These are phyloP conservation scores for Jaenimonas drosophilae DNA, from an alignment of 208 protist genomes.

Conservation along the genomic window DNA sequence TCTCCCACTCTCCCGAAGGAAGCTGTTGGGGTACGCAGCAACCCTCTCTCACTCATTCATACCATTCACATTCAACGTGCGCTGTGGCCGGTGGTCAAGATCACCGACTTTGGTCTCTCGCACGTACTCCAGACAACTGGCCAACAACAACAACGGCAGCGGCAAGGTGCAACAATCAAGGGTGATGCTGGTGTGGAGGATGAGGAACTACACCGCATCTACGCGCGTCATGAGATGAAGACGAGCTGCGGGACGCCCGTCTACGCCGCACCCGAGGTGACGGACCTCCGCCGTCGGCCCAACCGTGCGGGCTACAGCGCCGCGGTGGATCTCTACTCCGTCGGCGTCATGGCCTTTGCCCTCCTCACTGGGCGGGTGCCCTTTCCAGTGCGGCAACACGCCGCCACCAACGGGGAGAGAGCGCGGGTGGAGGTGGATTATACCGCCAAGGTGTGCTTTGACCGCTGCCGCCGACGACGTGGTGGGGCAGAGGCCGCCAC, in stretches of 20 bases:
- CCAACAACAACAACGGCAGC: background rate
- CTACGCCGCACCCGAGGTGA: conserved; percentile 62
- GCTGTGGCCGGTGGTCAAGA: conserved; percentile 49
- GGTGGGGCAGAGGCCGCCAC: background rate
- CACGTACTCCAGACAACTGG: conserved; percentile 13
- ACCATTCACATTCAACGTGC: conserved; percentile 30
- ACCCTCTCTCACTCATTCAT: conserved; percentile 34
- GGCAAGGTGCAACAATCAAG: background rate
- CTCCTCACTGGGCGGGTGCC: conserved; percentile 33
- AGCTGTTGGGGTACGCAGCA: too few relatives aligned
- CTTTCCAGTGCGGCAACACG: conserved; percentile 15
- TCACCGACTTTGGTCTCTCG: conserved; percentile 69
- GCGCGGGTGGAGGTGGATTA: conserved; percentile 7
- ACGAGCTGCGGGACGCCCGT: conserved; percentile 64
- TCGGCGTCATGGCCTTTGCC: conserved; percentile 52
- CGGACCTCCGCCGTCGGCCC: conserved; percentile 14
- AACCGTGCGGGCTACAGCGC: conserved; percentile 36
- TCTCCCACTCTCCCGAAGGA: too few relatives aligned
- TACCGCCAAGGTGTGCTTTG: conserved; percentile 9
- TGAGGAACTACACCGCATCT: conserved; percentile 5
- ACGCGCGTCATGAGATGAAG: conserved; percentile 27
- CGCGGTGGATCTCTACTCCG: conserved; percentile 59
- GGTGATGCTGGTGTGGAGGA: background rate
- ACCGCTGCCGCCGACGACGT: conserved; percentile 4
- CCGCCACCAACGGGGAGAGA: background rate